Base-by-base conservation (phyloP, 1,284 basidiomycete species). In the Cutaneotrichosporon spelunceum region DNA sequence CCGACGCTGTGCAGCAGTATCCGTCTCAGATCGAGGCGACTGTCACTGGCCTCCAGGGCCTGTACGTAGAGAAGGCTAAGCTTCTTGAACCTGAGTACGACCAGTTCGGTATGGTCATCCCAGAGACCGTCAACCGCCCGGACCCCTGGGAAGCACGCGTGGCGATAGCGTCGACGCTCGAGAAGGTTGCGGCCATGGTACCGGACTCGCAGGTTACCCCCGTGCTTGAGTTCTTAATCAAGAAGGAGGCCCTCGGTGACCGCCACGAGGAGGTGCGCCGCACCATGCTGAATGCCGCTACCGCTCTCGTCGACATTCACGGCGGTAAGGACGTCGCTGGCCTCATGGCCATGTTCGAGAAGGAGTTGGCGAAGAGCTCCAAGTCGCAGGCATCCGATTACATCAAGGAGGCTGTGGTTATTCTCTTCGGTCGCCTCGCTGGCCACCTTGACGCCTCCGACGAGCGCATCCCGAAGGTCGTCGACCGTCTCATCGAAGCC, bases 361-460 rank as follows among this genome's bases (percentile, higher is more conserved):
- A 81, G 1, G 88, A 91, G 75, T 84, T 99, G 23, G 84, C 83
- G 0, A 80, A 82, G n/a, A 79, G 86, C 1, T 83, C 82, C 50
- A 83, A 86, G 0, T 87, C 85, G 21, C 89, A 92, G 71, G 84
- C 86, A 0, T 86, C 86, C 4, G 93, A 97, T 77, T 86, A 88
- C 66, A 90, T 97, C 78, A 92, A 95, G 68, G 95, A 99, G 74
- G 93, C 93, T 0, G 88, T 95, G 2, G 90, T 99, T 62, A 93
- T 99, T 70, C 83, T 99, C 16, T 91, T 98, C 66, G 96, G 96
- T 65, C 88, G 94, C 29, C 86, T 94, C 3, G 96, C 95, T 9
- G 84, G 90, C 23, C 94, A 99, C 79, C 83, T 99, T 36, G 86
- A 90, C 47, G 79, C 86, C 7, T 84, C 84, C 1, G 93, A 96